Evolutionary conservation across 139 green algal species (phyloP).

Genomic region (Closterium sp.): DNA sequence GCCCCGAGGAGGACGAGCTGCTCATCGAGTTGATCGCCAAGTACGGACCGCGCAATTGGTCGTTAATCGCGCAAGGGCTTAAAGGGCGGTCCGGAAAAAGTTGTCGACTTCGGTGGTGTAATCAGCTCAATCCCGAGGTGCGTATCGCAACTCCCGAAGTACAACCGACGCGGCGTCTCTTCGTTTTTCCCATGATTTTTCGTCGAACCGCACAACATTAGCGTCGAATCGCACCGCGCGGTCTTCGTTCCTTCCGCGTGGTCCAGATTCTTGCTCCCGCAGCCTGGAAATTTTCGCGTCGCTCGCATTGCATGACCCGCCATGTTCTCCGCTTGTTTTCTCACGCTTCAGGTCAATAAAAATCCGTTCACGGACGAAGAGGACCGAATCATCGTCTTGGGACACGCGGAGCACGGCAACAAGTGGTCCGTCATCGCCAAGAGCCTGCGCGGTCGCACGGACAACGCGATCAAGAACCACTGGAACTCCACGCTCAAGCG

Average conservation of each 20-base stretch:
- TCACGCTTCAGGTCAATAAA: slow-evolving; percentile 52
- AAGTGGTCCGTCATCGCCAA: slow-evolving; percentile 57
- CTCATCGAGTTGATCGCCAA: slow-evolving; percentile 60
- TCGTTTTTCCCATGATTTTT: too few relatives aligned
- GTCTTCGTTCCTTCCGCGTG: too few relatives aligned
- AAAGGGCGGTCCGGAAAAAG: slow-evolving; percentile 76
- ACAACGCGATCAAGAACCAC: slow-evolving; percentile 70
- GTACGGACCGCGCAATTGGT: slow-evolving; percentile 73
- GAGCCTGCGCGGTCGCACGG: slow-evolving; percentile 45
- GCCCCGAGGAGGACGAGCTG: slow-evolving; percentile 65
- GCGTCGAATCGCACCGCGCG: too few relatives aligned
- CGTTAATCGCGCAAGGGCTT: slow-evolving; percentile 73
- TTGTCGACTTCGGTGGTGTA: slow-evolving; percentile 73
- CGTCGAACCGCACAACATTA: too few relatives aligned
- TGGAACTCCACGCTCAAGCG: slow-evolving; percentile 65
- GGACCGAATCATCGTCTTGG: slow-evolving; percentile 48
- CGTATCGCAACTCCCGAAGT: background rate
- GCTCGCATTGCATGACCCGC: too few relatives aligned
- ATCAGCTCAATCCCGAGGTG: slow-evolving; percentile 58
- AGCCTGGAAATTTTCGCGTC: too few relatives aligned
- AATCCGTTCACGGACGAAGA: slow-evolving; percentile 56
- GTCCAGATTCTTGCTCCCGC: too few relatives aligned
- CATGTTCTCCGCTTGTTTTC: too few relatives aligned
- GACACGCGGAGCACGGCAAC: slow-evolving; percentile 57
- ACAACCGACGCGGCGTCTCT: background rate